Conservation (phyloP, 139 green algal genomes). For the Zygnema cylindricum region DNA sequence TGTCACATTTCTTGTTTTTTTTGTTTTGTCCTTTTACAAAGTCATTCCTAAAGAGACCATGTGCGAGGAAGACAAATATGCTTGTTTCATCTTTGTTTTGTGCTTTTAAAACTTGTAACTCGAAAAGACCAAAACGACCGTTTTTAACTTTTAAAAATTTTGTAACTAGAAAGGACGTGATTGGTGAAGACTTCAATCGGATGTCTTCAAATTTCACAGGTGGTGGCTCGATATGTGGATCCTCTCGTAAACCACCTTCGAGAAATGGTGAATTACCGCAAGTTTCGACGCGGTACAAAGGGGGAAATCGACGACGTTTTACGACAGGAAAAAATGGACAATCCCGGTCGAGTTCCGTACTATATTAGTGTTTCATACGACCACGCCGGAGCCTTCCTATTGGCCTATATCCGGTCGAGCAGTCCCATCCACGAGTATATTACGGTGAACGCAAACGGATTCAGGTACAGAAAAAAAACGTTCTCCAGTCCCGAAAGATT, state of each 20-base stretch:
- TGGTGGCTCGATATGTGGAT: conserved; percentile 56
- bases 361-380: conserved; percentile 43
- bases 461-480: conserved; percentile 37
- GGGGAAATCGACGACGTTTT: conserved; percentile 53
- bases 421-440: conserved; percentile 60
- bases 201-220: conserved; percentile 35
- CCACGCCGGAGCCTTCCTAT: conserved; percentile 56
- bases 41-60: too few species aligned
- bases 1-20: too few species aligned
- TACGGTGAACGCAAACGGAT: conserved; percentile 70
- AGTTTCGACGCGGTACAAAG: conserved; percentile 52
- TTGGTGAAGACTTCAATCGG: neutral
- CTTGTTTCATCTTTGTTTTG: too few species aligned
- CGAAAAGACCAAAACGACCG: conserved; percentile 18
- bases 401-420: conserved; percentile 53
- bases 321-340: conserved; percentile 8
- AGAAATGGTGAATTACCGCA: conserved; percentile 54
- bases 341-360: conserved; percentile 55
- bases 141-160: conserved; percentile 37
- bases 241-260: conserved; percentile 40
- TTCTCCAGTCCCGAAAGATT: conserved; percentile 42
- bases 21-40: too few species aligned
- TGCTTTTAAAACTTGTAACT: neutral
- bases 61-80: too few species aligned
- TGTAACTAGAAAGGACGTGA: neutral